A percentile compares a stretch with the other conserved stretches of the same genome.
Evolutionary conservation across 2,329 filamentous ascomycete species (phyloP).

Genomic region (Lojkania enalia): DNA sequence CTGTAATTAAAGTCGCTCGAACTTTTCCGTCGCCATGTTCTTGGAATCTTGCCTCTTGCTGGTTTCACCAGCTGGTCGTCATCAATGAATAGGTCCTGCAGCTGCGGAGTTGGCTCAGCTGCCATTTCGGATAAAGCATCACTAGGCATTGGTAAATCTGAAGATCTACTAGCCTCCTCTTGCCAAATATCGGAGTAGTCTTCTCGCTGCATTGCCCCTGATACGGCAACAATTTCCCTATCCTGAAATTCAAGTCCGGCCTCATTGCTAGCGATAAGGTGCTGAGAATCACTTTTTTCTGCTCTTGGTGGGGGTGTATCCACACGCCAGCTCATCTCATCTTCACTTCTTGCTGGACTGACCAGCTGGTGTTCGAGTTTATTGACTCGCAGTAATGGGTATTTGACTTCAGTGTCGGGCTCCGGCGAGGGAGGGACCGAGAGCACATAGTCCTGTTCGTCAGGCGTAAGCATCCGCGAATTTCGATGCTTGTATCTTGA

Average conservation of each 20-base stretch:
- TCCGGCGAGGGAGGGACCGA: conserved; percentile 14
- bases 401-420: conserved; percentile 26
- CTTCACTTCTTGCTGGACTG: conserved; percentile 35
- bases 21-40: conserved; percentile 48
- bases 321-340: conserved; percentile 39
- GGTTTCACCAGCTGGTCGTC: conserved; percentile 31
- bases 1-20: conserved; percentile 44
- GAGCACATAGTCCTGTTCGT: conserved; percentile 32
- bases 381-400: conserved; percentile 24
- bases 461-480: conserved; percentile 41
- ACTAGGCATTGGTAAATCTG: conserved; percentile 21
- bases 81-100: conserved; percentile 41
- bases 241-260: conserved; percentile 11
- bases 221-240: conserved; percentile 18
- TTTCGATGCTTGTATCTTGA: conserved; percentile 27
- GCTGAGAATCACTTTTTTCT: conserved; percentile 1
- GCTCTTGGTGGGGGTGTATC: conserved; percentile 26
- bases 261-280: conserved; percentile 11
- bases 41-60: conserved; percentile 45
- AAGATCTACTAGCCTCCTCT: conserved; percentile 50
- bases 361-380: conserved; percentile 27
- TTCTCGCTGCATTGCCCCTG: conserved; percentile 18
- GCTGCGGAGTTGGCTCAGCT: conserved; percentile 18
- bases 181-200: conserved; percentile 51
- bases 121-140: conserved; percentile 13